phyloP scores from a whole-genome alignment of 2,329 filamentous ascomycete species.

The Dactylellina parvicollis region DNA sequence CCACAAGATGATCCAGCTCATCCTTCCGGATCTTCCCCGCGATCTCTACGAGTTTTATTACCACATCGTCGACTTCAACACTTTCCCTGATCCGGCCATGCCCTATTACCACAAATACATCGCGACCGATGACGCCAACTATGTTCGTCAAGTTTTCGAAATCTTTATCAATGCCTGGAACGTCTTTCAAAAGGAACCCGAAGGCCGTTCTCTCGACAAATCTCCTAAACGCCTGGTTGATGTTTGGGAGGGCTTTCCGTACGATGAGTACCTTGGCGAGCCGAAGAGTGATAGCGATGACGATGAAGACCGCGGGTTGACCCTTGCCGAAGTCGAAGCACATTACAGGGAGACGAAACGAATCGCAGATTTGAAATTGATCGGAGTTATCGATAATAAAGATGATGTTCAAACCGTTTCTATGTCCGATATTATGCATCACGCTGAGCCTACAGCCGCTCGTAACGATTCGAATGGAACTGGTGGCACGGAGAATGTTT shows the following conservation, averaged over 20 bases:
- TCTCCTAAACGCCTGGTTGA: constrained; percentile 25
- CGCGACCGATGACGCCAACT: constrained; percentile 19
- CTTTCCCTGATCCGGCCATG: constrained; percentile 1
- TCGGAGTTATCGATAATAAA: too few relatives aligned
- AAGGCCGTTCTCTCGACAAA: constrained; percentile 17
- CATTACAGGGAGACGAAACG: too few relatives aligned
- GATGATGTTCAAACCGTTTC: too few relatives aligned
- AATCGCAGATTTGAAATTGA: too few relatives aligned
- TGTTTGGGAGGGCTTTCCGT: constrained; percentile 26
- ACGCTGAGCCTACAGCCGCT: too few relatives aligned
- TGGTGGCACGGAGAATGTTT: too few relatives aligned
- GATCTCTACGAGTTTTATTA: constrained; percentile 30
- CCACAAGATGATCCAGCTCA: constrained; percentile 25
- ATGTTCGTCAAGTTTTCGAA: constrained; percentile 26
- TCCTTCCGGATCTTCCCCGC: constrained; percentile 26
- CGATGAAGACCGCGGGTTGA: constrained; percentile 23
- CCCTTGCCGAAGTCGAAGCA: constrained; percentile 27
- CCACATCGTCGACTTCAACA: constrained; percentile 25
- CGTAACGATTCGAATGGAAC: too few relatives aligned
- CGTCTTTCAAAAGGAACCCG: constrained; percentile 9
- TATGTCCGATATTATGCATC: too few relatives aligned
- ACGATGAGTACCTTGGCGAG: constrained; percentile 23
- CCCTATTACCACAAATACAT: constrained; percentile 1
- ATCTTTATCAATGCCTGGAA: constrained; percentile 33
- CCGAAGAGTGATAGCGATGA: constrained; percentile 34